Percentiles rank a stretch among this genome's conserved stretches.
phyloP scores from a whole-genome alignment of 2,329 filamentous ascomycete species.

The Scedosporium minutisporum region DNA sequence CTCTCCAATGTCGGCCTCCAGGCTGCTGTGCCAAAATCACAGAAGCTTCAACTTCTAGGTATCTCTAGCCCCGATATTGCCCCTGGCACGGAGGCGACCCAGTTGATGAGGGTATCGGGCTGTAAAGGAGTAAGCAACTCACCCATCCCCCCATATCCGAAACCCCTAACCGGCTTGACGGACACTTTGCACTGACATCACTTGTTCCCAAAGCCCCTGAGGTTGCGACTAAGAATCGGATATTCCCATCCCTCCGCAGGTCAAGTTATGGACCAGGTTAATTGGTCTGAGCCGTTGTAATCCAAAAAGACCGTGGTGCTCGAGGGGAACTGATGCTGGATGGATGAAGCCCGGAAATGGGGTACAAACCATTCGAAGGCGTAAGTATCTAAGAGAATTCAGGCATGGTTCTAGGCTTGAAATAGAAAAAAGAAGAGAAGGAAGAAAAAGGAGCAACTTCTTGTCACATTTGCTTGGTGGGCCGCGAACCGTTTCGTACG shows the following conservation, averaged over 20 bases:
- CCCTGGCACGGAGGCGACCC: conserved; percentile 73
- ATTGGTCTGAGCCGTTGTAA: conserved; percentile 75
- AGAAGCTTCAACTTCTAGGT: conserved; percentile 83
- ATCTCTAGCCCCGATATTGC: conserved; percentile 74
- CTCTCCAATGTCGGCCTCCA: conserved; percentile 76
- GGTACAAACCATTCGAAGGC: too few species aligned
- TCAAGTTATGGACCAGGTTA: conserved; percentile 81
- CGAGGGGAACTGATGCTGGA: too few species aligned
- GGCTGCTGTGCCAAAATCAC: conserved; percentile 90
- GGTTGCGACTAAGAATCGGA: conserved; percentile 75
- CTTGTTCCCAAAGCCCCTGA: conserved; percentile 52
- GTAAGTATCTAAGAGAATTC: too few species aligned
- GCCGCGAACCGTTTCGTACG: too few species aligned
- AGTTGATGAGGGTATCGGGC: conserved; percentile 79
- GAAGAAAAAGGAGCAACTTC: too few species aligned
- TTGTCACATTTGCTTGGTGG: too few species aligned
- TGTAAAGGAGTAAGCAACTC: conserved; percentile 88
- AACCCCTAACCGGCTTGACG: background rate
- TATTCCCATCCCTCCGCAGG: conserved; percentile 63
- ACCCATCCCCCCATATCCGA: background rate
- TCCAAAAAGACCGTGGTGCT: background rate
- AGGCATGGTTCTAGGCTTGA: too few species aligned
- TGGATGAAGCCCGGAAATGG: too few species aligned
- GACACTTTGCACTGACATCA: too few species aligned
- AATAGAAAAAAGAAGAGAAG: too few species aligned